These are phyloP conservation scores for Didymella glomerata DNA, from an alignment of 2,329 filamentous ascomycete species.

Conservation along the genomic window DNA sequence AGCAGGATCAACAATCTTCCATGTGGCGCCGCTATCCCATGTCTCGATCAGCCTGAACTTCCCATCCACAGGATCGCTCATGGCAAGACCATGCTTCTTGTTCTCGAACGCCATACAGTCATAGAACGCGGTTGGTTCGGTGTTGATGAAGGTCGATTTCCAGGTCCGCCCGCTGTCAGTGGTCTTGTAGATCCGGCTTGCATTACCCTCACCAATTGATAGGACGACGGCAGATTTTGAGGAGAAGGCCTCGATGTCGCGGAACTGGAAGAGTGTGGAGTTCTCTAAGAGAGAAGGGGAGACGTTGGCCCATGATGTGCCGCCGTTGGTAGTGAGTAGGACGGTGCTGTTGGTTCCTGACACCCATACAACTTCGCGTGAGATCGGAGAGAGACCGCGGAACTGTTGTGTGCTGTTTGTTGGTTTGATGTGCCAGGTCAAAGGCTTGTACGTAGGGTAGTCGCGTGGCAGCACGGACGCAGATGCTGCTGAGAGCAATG, in stretches of 20 bases:
- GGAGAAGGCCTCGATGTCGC: conserved; percentile 42
- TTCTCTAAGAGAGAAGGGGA: conserved; percentile 36
- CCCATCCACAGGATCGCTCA: conserved; percentile 43
- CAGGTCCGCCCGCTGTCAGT: conserved; percentile 34
- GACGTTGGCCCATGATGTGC: conserved; percentile 37
- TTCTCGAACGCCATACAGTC: conserved; percentile 44
- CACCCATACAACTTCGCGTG: conserved; percentile 32
- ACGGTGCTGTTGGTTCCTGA: conserved; percentile 42
- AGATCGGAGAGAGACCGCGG: conserved; percentile 37
- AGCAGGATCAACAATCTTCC: conserved; percentile 27
- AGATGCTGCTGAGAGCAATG: neutral
- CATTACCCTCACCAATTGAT: conserved; percentile 38
- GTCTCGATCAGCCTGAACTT: conserved; percentile 42
- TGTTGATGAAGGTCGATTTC: conserved; percentile 36
- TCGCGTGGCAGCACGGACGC: neutral
- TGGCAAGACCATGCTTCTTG: conserved; percentile 33
- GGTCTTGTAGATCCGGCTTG: conserved; percentile 36
- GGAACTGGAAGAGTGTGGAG: conserved; percentile 35
- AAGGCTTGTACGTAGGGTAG: neutral
- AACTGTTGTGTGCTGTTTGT: conserved; percentile 41
- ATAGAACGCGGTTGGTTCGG: conserved; percentile 38
- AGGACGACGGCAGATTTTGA: conserved; percentile 29
- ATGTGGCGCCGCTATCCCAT: conserved; percentile 34
- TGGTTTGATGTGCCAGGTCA: conserved; percentile 34
- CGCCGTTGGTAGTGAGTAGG: conserved; percentile 35